Evolutionary conservation across 106 monocot species (phyloP), one percentile per base, ranked within the genome.

Genomic region (Iris macrosiphon): DNA sequence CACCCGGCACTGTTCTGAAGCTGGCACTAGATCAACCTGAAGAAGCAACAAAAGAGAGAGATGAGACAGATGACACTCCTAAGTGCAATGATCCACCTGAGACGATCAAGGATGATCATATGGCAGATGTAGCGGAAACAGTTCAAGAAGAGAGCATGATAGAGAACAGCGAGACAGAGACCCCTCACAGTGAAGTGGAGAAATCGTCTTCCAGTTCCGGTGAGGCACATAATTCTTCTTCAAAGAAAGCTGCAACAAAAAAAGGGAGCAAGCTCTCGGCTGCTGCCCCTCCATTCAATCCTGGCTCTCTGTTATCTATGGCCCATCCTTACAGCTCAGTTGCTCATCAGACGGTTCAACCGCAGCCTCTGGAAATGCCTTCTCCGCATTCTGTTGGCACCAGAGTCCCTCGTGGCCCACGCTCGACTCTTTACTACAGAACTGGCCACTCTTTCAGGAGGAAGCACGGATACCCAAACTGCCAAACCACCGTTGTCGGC

Each of bases 231-330:
- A 65, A 55, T 10, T 61, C 57, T 44, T 27, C 45, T 24, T 42
- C 75, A 0, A 74, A 74, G 37, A 74, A 89, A 57, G 23, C 40
- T 1, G 39, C 29, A 22, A 66, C 37, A 52, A 67, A 43, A 40
- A 65, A 59, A 57, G n/a, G 57, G 41, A 89, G 95, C 69, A 96
- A 82, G 52, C 77, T 96, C 19, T 96, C 95, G 60, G 95, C 95
- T 67, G 85, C 82, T 10, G 95, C 95, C 44, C 82, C 81, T 50
- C 95, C 95, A 40, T 96, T 89, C 57, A 89, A 74, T 61, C 95
- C 95, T 31, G 62, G 76, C 42, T 79, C 77, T 2, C 31, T 84
- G 7, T 46, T 84, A 34, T 70, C 88, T 9, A 55, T 66, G 62
- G 42, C 79, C 11, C 79, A 84, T 65, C 60, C 80, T n/a, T 80